These are phyloP conservation scores for Kandelia obovata DNA, from an alignment of 345 rosid genomes.

Conservation along the genomic window DNA sequence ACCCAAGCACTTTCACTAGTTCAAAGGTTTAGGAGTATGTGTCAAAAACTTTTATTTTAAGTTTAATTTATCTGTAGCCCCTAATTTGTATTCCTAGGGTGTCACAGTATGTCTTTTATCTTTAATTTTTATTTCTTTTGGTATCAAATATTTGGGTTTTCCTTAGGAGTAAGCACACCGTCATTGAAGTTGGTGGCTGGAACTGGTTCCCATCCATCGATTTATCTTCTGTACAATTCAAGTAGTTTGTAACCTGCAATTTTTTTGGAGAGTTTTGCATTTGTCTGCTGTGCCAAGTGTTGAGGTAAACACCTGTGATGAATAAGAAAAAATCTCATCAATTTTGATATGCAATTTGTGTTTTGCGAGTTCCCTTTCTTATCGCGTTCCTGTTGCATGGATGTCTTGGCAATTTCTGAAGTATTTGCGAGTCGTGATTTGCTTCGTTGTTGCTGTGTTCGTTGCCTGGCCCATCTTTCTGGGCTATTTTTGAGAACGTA, in stretches of 20 bases:
- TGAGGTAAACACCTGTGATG: background rate
- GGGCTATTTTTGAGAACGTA: too few species aligned
- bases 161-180: background rate
- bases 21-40: constrained; percentile 15
- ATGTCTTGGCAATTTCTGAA: too few species aligned
- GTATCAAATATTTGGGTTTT: constrained; percentile 23
- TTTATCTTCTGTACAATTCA: background rate
- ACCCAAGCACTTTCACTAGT: constrained; percentile 20
- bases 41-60: constrained; percentile 13
- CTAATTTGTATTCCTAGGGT: constrained; percentile 31
- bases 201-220: constrained; percentile 5
- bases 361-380: too few species aligned
- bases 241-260: background rate
- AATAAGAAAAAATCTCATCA: background rate
- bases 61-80: background rate
- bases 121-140: constrained; percentile 11
- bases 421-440: too few species aligned
- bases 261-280: constrained; percentile 8
- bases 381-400: too few species aligned
- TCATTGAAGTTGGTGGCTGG: background rate
- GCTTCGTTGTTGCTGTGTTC: too few species aligned
- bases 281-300: background rate
- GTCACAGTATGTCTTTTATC: background rate
- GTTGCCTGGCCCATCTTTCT: too few species aligned
- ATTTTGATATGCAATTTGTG: background rate